These are phyloP conservation scores for Cercospora beticola DNA, from an alignment of 2,329 filamentous ascomycete species.

Conservation along the genomic window DNA sequence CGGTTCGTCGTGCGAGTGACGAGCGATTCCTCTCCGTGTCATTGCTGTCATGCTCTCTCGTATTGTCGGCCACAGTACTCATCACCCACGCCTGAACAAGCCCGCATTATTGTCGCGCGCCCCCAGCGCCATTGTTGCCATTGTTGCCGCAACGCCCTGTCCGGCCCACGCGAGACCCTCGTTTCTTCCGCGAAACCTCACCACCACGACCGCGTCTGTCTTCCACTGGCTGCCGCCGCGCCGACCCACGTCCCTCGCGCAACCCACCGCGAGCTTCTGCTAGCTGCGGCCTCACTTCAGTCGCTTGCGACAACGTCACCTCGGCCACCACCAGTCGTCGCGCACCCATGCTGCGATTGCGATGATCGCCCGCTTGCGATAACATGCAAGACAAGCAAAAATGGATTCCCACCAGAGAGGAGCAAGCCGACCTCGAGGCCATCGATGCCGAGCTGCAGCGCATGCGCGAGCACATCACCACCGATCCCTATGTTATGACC, in stretches of 20 bases:
- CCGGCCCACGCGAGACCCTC: background rate
- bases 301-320: background rate
- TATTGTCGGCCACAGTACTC: background rate
- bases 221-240: background rate
- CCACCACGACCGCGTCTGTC: background rate
- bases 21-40: background rate
- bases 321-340: background rate
- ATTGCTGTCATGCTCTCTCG: background rate
- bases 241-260: background rate
- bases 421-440: constrained; percentile 39
- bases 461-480: constrained; percentile 45
- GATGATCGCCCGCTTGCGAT: constrained; percentile 4
- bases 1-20: background rate
- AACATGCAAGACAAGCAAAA: constrained; percentile 16
- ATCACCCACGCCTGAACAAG: background rate
- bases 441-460: constrained; percentile 46
- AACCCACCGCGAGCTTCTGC: background rate
- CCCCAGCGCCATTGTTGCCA: background rate
- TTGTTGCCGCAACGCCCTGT: background rate
- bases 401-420: constrained; percentile 28
- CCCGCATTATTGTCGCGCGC: background rate
- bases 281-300: background rate
- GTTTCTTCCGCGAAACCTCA: background rate
- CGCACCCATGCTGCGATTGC: constrained; percentile 2
- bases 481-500: constrained; percentile 49